A percentile compares a stretch with the other conserved stretches of the same genome.
phyloP scores from a whole-genome alignment of 2,329 filamentous ascomycete species.

The Lasiodiplodia theobromae region DNA sequence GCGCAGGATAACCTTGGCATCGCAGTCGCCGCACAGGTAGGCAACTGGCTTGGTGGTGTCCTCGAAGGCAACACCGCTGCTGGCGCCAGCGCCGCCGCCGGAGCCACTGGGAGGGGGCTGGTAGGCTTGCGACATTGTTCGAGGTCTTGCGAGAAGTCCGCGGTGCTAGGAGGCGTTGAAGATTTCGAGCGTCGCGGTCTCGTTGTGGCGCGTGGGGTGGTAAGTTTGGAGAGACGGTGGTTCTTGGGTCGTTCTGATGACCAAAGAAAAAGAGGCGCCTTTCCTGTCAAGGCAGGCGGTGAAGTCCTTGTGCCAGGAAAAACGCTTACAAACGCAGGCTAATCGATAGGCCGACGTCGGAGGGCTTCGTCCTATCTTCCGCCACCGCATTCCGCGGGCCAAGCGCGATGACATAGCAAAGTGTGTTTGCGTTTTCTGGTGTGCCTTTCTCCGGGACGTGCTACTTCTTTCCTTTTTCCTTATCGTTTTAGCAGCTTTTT shows the following conservation, averaged over 20 bases:
- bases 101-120: conserved; percentile 29
- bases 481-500: not conserved
- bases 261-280: conserved; percentile 3
- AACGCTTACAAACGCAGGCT: conserved; percentile 27
- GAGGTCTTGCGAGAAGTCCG: not conserved
- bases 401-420: conserved; percentile 17
- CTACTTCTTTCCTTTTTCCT: not conserved
- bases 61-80: conserved; percentile 60
- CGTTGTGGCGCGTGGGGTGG: not conserved
- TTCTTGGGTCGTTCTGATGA: not conserved
- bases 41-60: conserved; percentile 54
- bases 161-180: too few species aligned
- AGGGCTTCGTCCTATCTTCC: not conserved
- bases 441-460: conserved; percentile 18
- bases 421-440: conserved; percentile 4
- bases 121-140: conserved; percentile 31
- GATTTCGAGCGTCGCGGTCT: not conserved
- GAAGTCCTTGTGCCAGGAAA: not conserved
- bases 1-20: conserved; percentile 75
- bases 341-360: conserved; percentile 30
- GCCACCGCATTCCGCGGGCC: conserved; percentile 17
- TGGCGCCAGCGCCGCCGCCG: conserved; percentile 26
- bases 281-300: conserved; percentile 22
- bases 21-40: conserved; percentile 81
- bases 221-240: not conserved